Conservation (phyloP, 306 rosid species). For the Acmispon strigosus region DNA sequence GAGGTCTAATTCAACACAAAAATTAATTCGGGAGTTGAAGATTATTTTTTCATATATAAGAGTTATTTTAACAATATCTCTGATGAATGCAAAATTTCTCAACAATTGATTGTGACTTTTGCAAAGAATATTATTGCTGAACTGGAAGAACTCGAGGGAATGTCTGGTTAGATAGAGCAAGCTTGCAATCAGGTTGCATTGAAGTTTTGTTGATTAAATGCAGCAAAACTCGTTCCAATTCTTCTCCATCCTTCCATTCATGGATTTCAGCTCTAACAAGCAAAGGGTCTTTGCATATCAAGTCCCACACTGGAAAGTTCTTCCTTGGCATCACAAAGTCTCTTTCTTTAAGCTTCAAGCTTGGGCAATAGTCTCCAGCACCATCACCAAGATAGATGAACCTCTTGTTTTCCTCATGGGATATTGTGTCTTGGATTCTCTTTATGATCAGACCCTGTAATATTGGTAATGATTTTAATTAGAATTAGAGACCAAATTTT, state of each 20-base stretch:
- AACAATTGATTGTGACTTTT: no score
- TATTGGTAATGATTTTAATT: background rate
- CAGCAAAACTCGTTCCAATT: constrained; percentile 23
- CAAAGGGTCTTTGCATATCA: constrained; percentile 44
- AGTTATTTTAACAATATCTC: no score
- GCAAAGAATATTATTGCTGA: constrained; percentile 16
- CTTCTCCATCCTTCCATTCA: constrained; percentile 58
- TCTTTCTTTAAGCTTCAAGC: constrained; percentile 43
- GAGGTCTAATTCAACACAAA: no score
- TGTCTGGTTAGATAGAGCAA: background rate
- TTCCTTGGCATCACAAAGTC: constrained; percentile 65
- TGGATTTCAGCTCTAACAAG: constrained; percentile 46
- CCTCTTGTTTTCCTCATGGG: constrained; percentile 28
- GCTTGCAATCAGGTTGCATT: constrained; percentile 41
- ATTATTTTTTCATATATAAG: no score
- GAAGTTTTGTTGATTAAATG: constrained; percentile 32
- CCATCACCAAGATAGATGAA: constrained; percentile 62
- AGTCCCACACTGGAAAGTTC: constrained; percentile 51
- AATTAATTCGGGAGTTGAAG: no score
- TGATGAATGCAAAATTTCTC: no score
- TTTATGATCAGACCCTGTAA: constrained; percentile 43
- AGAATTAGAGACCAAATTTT: background rate
- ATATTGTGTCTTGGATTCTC: constrained; percentile 31
- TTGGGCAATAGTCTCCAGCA: constrained; percentile 52
- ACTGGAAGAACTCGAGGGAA: constrained; percentile 37